Evolutionary conservation across 257 asterid genomes (phyloP), one percentile per base, ranked within the genome.

Genomic region (Lantana camara): DNA sequence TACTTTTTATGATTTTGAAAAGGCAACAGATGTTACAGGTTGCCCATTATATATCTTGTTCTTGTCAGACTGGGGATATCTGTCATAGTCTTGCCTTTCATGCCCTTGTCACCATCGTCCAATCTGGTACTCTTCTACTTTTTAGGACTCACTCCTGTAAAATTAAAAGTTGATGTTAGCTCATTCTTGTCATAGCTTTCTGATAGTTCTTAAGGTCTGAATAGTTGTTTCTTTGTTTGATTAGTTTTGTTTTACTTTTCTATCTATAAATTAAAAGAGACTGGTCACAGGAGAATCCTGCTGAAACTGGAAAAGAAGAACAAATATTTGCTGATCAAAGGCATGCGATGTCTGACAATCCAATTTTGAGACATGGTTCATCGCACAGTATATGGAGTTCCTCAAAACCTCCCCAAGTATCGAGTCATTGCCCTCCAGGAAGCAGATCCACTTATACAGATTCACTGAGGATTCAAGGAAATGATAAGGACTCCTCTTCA

Each of bases 271-370:
- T 61, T 29, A 44, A 44, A 45, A 76, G 44, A 38, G 64, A 30
- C 57, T 79, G 77, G 63, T 51, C 73, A 47, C 82, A 85, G 94
- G 77, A 44, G 63, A 79, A 24, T 27, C 56, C 75, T 63, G 32
- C 71, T 64, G 76, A 64, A 29, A 62, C 24, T 51, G 77, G 57
- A 19, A 69, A 73, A 48, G 74, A 44, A 67, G 74, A 66, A 60
- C 35, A 13, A 55, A 38, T 6, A 21, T 32, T 19, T 66, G 60
- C 50, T 40, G 61, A 72, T 71, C 56, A 21, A 62, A 72, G 38
- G 30, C 56, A 48, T 14, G 52, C 57, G 9, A 23, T 61, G 46
- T 45, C 50, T 57, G 73, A 63, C 27, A 56, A 77, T 40, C 56
- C 34, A 62, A 68, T 47, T 66, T 68, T 34, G 71, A 19, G 35